phyloP scores from a whole-genome alignment of 2,329 filamentous ascomycete genomes.

The Alternaria alternata region DNA sequence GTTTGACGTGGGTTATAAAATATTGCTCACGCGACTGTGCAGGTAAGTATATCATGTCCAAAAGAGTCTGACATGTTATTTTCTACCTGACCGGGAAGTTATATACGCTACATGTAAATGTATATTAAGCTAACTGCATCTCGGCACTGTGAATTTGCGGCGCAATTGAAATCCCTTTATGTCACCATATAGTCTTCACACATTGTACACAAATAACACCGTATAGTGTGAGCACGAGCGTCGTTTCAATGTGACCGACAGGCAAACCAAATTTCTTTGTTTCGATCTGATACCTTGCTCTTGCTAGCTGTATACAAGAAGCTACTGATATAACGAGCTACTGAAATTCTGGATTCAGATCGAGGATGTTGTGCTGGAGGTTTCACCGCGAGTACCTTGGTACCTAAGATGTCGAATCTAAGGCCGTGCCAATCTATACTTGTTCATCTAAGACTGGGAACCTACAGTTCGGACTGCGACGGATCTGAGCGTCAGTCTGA shows the following conservation, averaged over 20 bases:
- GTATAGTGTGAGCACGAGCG: too few species aligned
- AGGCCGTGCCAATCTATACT: neutral
- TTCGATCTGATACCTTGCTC: too few species aligned
- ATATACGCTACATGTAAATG: neutral
- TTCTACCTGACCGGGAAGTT: neutral
- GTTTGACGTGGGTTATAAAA: neutral
- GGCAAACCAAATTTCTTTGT: too few species aligned
- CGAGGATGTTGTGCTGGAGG: too few species aligned
- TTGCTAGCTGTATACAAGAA: too few species aligned
- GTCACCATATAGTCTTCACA: neutral
- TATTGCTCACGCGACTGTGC: conserved; percentile 1
- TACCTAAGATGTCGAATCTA: neutral
- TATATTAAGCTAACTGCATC: neutral
- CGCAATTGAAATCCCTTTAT: neutral
- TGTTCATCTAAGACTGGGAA: neutral
- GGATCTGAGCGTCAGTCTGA: neutral
- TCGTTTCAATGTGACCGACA: too few species aligned
- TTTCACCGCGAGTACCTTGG: neutral
- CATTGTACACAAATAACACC: neutral
- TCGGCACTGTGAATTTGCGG: neutral
- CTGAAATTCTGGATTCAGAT: too few species aligned
- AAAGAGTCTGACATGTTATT: neutral
- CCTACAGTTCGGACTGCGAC: neutral
- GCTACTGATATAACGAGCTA: too few species aligned
- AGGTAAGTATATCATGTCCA: neutral